Evolutionary conservation across 176 grass and related monocot genomes (phyloP).

Genomic region (Puccinellia tenuiflora): DNA sequence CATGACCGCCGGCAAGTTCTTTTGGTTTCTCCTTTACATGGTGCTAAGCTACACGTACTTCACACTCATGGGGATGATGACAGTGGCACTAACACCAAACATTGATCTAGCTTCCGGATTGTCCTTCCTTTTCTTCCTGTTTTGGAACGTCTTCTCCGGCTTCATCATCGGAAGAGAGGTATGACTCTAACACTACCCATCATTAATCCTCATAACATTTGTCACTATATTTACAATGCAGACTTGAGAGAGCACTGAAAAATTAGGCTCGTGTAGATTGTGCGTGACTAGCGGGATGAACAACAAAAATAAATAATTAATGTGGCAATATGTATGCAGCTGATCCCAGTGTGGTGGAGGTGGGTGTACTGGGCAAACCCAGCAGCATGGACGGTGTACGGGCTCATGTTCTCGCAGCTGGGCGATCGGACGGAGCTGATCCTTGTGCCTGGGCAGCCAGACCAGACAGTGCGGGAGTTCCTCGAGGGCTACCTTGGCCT

Average conservation of each 20-base stretch:
- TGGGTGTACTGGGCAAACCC: slow-evolving; percentile 54
- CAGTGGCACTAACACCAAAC: slow-evolving; percentile 61
- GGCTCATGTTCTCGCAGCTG: slow-evolving; percentile 48
- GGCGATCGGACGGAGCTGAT: slow-evolving; percentile 28
- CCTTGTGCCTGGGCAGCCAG: not conserved
- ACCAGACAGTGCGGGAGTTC: slow-evolving; percentile 34
- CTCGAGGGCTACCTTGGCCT: slow-evolving; percentile 43
- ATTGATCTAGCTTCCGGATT: slow-evolving; percentile 48
- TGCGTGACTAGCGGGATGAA: not conserved
- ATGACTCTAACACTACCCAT: not conserved
- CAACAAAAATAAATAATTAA: not conserved
- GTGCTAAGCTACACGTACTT: slow-evolving; percentile 58
- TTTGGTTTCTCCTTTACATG: slow-evolving; percentile 58
- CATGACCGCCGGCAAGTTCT: slow-evolving; percentile 30
- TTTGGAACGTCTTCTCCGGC: slow-evolving; percentile 66
- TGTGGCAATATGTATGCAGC: slow-evolving; percentile 12
- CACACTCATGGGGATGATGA: slow-evolving; percentile 58
- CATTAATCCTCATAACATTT: not conserved
- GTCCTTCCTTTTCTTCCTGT: slow-evolving; percentile 55
- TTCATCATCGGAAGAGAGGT: slow-evolving; percentile 60
- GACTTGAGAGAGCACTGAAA: not conserved
- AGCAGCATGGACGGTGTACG: slow-evolving; percentile 50
- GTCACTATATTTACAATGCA: not conserved
- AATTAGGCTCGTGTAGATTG: not conserved
- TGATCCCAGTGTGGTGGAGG: slow-evolving; percentile 55